Evolutionary conservation across 768 basidiomycete species (phyloP), one percentile per base, ranked within the genome.

Genomic region (Boletus pseudopeckii): DNA sequence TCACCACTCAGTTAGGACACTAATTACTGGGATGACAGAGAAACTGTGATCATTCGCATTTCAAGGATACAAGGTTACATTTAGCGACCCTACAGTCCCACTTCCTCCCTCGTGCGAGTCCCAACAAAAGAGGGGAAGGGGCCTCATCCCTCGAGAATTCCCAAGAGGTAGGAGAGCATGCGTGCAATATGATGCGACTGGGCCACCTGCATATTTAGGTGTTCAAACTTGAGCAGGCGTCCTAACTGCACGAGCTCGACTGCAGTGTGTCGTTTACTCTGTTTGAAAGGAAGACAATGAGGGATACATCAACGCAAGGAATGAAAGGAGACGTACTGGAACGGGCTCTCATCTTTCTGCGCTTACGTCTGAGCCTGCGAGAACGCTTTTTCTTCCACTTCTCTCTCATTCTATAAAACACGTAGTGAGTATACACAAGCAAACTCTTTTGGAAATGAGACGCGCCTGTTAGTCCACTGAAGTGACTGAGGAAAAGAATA

Each of bases 361-460:
- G 88, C 70, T 93, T 93, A 75, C 90, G 88, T 71, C 91, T 81
- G 78, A 93, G 91, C 71, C 91, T 89, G 72, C 90, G 85, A 60
- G 90, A 90, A 71, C 90, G 83, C 81, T 93, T 93, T 78, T 93
- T 93, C 85, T 92, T 92, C 90, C 90, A 92, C 86, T 92, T 92
- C 75, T 92, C 90, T 89, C 90, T 90, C 90, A 92, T 92, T 60
- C 82, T 87, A 50, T 14, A n/a, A 17, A 11, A 18, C 33, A 22
- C 0, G 13, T 2, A 0, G 15, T 67, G 48, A 62, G 48, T 15
- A 34, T 38, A 24, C 2, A 6, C 20, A 24, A 3, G 5, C 18
- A 2, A 0, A 34, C 39, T n/a, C 42, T n/a, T 8, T 26, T 5
- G 5, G 9, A 30, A 42, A 18, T 8, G 24, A 10, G 30, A 57